Base-by-base conservation (phyloP, 257 asterid species). In the Solanum clarkiae region DNA sequence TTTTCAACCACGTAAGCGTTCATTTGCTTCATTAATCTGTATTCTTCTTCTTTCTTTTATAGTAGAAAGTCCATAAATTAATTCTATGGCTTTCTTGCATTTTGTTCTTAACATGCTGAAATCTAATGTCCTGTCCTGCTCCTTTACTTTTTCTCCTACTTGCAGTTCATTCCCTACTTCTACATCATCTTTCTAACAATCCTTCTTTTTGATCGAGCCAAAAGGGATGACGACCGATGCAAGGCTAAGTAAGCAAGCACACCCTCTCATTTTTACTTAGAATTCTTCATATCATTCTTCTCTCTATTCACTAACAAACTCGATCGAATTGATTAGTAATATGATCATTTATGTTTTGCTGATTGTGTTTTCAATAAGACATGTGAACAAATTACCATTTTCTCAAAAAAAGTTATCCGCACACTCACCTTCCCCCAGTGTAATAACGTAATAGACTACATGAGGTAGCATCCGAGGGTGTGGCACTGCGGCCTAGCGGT, bases 161-260 rank as follows among this genome's bases (percentile, higher is more conserved):
- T 90, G 97, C 93, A 96, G 99, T 91, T 94, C 85, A 93, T 96
- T 75, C 99, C 99, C 16, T 96, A 96, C 91, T 96, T 96, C 77
- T 96, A 96, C 54, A 98, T 96, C 80, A 80, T 90, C 42, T 95
- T 90, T 92, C 98, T 96, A 20, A 95, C 96, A 18, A 92, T 96
- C 87, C 99, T 96, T 84, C 98, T 96, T 14, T 63, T 94, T 2
- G 98, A 96, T 84, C 97, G 98, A 66, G 99, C 98, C 84, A 90
- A 91, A 87, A 93, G 99, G 91, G 99, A 96, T 47, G 99, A 96
- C 2, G 95, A 96, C 75, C 91, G 98, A 77, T 96, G 99, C 95
- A 93, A 86, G 91, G 87, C 97, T 86, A 96, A 96, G 99, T 96
- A 89, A 94, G 97, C 87, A 56, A 59, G 9, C 79, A 1, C 10